phyloP scores from a whole-genome alignment of 371 early-diverging fungal genomes.

The Mucor plumbeus region DNA sequence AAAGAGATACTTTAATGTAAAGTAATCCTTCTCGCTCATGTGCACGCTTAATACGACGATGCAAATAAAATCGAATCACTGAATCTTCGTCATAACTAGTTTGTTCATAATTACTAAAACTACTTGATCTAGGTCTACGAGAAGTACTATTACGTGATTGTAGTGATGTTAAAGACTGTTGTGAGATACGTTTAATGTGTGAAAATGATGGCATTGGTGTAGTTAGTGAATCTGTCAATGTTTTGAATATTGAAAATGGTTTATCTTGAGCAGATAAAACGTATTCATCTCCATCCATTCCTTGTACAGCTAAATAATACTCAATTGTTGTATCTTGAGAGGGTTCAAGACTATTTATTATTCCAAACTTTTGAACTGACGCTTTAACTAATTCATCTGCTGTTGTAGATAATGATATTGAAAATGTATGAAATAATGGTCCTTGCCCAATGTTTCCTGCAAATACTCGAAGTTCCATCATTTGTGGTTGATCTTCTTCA shows the following conservation, averaged over 20 bases:
- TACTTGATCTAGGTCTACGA: constrained; percentile 45
- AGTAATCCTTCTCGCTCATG: constrained; percentile 44
- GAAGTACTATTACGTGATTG: constrained; percentile 10
- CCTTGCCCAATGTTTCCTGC: constrained; percentile 65
- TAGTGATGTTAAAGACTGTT: constrained; percentile 22
- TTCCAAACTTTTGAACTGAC: constrained; percentile 53
- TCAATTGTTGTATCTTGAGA: constrained; percentile 44
- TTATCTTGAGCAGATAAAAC: constrained; percentile 61
- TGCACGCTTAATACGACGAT: constrained; percentile 47
- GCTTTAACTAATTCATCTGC: constrained; percentile 58
- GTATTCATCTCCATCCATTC: constrained; percentile 66
- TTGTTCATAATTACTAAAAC: constrained; percentile 51
- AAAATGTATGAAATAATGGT: constrained; percentile 61
- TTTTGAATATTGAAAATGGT: constrained; percentile 62
- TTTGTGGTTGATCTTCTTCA: constrained; percentile 8
- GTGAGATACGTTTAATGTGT: constrained; percentile 37
- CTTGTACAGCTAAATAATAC: constrained; percentile 62
- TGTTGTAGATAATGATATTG: constrained; percentile 43
- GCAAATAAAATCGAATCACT: constrained; percentile 51
- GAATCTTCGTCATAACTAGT: constrained; percentile 50
- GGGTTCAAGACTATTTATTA: constrained; percentile 18
- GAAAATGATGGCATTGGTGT: constrained; percentile 60
- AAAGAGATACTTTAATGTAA: constrained; percentile 53
- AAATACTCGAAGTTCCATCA: constrained; percentile 49
- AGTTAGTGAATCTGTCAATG: constrained; percentile 62